Base-by-base conservation (phyloP, 148 eudicot species). In the Rhododendron vialii region DNA sequence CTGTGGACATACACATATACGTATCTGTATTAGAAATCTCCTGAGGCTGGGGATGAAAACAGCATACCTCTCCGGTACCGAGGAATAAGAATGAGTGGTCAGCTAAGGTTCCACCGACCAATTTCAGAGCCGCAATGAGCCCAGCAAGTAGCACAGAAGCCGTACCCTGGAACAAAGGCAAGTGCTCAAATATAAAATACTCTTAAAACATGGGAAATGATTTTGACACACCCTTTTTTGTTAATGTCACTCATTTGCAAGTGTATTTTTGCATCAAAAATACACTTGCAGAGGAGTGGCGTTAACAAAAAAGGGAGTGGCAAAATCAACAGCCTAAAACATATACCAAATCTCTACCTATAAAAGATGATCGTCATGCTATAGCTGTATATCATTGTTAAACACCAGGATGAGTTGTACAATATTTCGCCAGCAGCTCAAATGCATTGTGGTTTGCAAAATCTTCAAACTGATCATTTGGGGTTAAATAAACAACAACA, bases 391-490 rank as follows among this genome's bases (percentile, higher is more conserved):
- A 89, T 96, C 99, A 88, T 95, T 95, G 81, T 95, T 96, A 89
- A 96, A 96, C 59, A 91, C 95, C 71, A 96, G 95, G 95, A 90
- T 95, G 99, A 74, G 91, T 87, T 38, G 88, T 88, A 82, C 93
- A 91, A 89, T 95, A 95, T 87, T 90, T 94, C n/a, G 87, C 89
- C 85, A 96, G 91, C 90, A 96, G 86, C 86, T 92, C 94, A 81
- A 95, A 95, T 18, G 99, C 98, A 79, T 95, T 94, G 86, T 95
- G 99, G 92, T 96, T 96, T 80, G 96, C 99, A 86, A 96, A 95
- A 89, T 96, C 96, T 92, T 96, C 99, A 88, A 95, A 96, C 98
- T 96, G 91, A 35, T 83, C 38, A 85, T 82, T 28, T 51, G 3
- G 24, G 83, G 22, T 26, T 41, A 80, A 75, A 57, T 14, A 30